Base-by-base conservation (phyloP, 202 grass and related monocot species). In the Hordeum pubiflorum region DNA sequence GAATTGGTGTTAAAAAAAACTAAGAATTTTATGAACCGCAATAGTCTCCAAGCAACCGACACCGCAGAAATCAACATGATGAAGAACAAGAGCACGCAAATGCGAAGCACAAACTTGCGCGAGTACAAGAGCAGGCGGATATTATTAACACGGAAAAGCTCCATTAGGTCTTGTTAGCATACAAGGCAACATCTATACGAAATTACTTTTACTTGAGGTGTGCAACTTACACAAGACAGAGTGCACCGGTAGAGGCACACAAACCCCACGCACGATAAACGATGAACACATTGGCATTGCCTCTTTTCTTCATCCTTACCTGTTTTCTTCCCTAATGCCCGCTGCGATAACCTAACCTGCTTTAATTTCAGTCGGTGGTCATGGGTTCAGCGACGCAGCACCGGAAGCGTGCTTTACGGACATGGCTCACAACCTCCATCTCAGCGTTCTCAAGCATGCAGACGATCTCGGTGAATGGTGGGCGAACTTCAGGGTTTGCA, bases 391-490 rank as follows among this genome's bases (percentile, higher is more conserved):
- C 86, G 4, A 95, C 90, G 57, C 96, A 99, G 82, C 96, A 95
- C 37, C 96, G 90, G 80, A 99, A 99, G 72, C 92, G 92, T n/a
- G 90, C 96, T 80, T 89, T 99, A 36, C 96, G 92, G 21, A 95
- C 90, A 55, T 86, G 89, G 78, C 77, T 93, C 61, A 99, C 55
- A 62, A 99, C 86, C 83, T 95, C 96, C 54, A 72, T 87, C 89
- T 99, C 96, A 15, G 89, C 89, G 52, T 40, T 87, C 84, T 99
- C 87, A 37, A 98, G 90, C 90, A 98, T 98, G 58, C 58, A 58
- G 34, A 98, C 96, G 6, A 98, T 90, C 73, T 95, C 96, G 43
- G 88, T 86, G 74, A 99, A 99, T 29, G 96, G 65, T 56, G 96
- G 96, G 10, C 92, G 90, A 24, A 95, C 82, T 23, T 99, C 90